These are phyloP conservation scores for Phytophthora gonapodyides DNA, from an alignment of 352 stramenopile species.

Conservation along the genomic window DNA sequence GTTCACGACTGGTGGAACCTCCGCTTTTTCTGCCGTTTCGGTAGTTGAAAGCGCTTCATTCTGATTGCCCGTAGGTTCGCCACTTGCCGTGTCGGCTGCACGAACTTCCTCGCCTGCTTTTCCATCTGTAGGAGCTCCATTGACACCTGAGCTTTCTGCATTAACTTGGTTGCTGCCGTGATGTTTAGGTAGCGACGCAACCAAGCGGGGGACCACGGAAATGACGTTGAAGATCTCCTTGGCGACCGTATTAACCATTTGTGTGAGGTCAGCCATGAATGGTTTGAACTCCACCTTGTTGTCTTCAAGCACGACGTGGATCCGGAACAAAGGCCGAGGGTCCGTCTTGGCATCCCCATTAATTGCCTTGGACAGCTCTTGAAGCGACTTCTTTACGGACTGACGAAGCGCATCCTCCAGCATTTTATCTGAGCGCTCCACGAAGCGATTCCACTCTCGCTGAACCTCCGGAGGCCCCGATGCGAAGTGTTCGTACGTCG, in stretches of 20 bases:
- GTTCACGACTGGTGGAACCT: conserved; percentile 31
- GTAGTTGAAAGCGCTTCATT: conserved; percentile 17
- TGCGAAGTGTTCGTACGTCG: conserved; percentile 93
- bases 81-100: conserved; percentile 22
- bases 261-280: conserved; percentile 93
- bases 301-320: conserved; percentile 94
- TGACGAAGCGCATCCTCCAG: conserved; percentile 91
- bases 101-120: conserved; percentile 33
- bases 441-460: conserved; percentile 92
- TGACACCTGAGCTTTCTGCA: conserved; percentile 15
- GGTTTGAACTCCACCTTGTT: conserved; percentile 94
- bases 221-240: conserved; percentile 97
- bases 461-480: conserved; percentile 90
- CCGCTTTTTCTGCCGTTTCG: conserved; percentile 20
- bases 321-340: conserved; percentile 91
- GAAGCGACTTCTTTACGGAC: conserved; percentile 94
- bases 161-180: conserved; percentile 29
- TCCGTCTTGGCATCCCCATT: conserved; percentile 93
- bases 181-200: conserved; percentile 45
- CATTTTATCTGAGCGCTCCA: conserved; percentile 90
- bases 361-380: conserved; percentile 94
- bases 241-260: conserved; percentile 94
- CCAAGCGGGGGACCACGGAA: conserved; percentile 89
- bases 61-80: conserved; percentile 25
- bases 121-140: conserved; percentile 14